phyloP scores from a whole-genome alignment of 2,329 filamentous ascomycete species.

The Colletotrichum destructivum region DNA sequence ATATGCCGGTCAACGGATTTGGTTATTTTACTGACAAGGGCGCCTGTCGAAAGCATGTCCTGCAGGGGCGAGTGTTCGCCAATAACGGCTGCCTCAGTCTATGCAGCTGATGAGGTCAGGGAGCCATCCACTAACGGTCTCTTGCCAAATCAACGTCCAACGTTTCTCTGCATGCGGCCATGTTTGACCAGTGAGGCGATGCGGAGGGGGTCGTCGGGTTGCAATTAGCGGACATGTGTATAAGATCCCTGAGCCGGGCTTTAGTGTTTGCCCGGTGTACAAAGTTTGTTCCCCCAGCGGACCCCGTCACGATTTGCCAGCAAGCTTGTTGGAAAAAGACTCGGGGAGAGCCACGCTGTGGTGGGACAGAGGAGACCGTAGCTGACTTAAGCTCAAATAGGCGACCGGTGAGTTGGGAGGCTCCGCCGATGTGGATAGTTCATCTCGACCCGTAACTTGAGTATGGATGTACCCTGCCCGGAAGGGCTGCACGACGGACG shows the following conservation, averaged over 20 bases:
- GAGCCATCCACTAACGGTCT: slow-evolving; percentile 21
- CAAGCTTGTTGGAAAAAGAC: slow-evolving; percentile 23
- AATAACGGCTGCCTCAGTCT: slow-evolving; percentile 28
- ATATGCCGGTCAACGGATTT: slow-evolving; percentile 37
- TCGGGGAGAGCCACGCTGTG: slow-evolving; percentile 4
- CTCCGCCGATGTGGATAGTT: slow-evolving; percentile 27
- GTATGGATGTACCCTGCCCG: slow-evolving; percentile 9
- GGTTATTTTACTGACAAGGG: slow-evolving; percentile 32
- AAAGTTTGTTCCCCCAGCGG: slow-evolving; percentile 18
- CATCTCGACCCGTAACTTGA: slow-evolving; percentile 24
- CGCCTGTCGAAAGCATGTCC: slow-evolving; percentile 28
- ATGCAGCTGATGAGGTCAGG: slow-evolving; percentile 39
- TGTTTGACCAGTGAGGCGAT: slow-evolving; percentile 25
- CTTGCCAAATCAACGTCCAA: slow-evolving; percentile 39
- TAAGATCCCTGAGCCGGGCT: slow-evolving; percentile 31
- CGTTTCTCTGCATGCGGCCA: slow-evolving; percentile 38
- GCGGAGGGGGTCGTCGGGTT: slow-evolving; percentile 17
- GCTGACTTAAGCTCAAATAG: slow-evolving; percentile 39
- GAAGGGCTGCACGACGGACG: slow-evolving; percentile 5
- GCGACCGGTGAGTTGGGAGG: slow-evolving; percentile 40
- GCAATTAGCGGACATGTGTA: slow-evolving; percentile 11
- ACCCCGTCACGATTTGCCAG: slow-evolving; percentile 10
- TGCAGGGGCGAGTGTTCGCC: slow-evolving; percentile 26
- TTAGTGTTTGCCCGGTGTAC: slow-evolving; percentile 14
- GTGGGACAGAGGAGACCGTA: slow-evolving; percentile 35